Conservation (phyloP, 1,284 basidiomycete species). For the Spongiforma sp. region DNA sequence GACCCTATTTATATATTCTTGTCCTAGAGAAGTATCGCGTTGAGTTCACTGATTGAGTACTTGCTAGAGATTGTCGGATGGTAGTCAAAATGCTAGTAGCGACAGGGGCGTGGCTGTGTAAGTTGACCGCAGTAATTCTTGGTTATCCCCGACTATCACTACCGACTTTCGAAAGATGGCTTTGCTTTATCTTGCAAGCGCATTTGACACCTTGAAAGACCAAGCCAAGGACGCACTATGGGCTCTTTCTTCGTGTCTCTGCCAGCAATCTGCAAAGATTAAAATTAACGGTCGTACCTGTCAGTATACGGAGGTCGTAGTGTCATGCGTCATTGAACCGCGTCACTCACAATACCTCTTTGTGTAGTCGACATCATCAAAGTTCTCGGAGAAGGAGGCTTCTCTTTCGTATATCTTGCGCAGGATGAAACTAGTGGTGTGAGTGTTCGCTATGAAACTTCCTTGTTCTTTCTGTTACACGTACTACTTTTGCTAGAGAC, state of each 20-base stretch:
- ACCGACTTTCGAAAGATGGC: constrained; percentile 25
- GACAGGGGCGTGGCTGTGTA: constrained; percentile 21
- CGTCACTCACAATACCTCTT: constrained; percentile 7
- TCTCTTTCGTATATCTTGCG: constrained; percentile 95
- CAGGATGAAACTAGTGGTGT: constrained; percentile 85
- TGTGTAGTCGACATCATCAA: constrained; percentile 82
- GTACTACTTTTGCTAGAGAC: constrained; percentile 54
- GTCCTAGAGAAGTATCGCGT: no score
- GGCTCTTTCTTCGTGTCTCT: constrained; percentile 80
- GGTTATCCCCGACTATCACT: no score
- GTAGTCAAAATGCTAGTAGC: no score
- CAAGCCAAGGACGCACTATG: constrained; percentile 81
- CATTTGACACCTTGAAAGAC: constrained; percentile 70
- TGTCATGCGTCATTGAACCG: constrained; percentile 3
- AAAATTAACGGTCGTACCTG: constrained; percentile 95
- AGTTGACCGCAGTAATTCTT: not conserved
- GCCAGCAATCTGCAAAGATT: constrained; percentile 80
- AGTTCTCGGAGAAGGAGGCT: constrained; percentile 93
- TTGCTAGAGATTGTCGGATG: no score
- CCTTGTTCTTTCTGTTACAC: constrained; percentile 1
- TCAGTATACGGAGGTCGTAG: constrained; percentile 45
- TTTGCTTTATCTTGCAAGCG: constrained; percentile 38
- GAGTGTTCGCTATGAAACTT: constrained; percentile 29
- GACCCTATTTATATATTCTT: no score
- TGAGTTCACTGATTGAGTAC: no score